Base-by-base conservation (phyloP, 1,139 yeast genomes). In the Sugiyamaella xylanicola region DNA sequence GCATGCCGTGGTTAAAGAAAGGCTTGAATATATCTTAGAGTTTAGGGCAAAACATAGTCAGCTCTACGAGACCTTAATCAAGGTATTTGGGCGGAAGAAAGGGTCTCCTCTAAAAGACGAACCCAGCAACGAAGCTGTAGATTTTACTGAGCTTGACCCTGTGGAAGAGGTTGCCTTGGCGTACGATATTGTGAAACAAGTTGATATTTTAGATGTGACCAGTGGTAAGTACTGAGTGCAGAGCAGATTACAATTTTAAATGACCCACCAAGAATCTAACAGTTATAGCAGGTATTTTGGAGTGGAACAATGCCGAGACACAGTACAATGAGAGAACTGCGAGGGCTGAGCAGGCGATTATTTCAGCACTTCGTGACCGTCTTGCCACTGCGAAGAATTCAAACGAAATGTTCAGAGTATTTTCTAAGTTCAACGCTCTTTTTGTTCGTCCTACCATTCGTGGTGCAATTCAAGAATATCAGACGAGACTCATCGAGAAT, bases 31-130 rank as follows among this genome's bases (percentile, higher is more conserved):
- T 37, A 65, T 87, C 1, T 68, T 67, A 7, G 64, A 69, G 0
- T 80, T 89, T 59, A 75, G 92, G 60, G 59, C 65, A 0, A 75
- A 78, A 9, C 93, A 89, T 63, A 76, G 81, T 45, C 80, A 81
- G 53, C 72, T 87, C 21, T 65, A 70, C 4, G 61, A 64, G 1
- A 72, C 78, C 29, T 61, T 80, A 44, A 55, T 59, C n/a, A 72
- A 74, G 16, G 73, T 81, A 2, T 51, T 67, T 29, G 63, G 61
- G 65, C 58, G 36, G 9, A 15, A 27, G 32, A 25, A 29, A 20
- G 22, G 51, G 22, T 48, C 74, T 37, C 61, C 74, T 37, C 61
- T 68, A 16, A 64, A 63, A 22, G 64, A 63, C 9, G 42, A 29
- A 3, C 16, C 39, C 32, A 50, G 40, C 27, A 46, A 25, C 9